Evolutionary conservation across 257 asterid species (phyloP).

Genomic region (Phtheirospermum japonicum): DNA sequence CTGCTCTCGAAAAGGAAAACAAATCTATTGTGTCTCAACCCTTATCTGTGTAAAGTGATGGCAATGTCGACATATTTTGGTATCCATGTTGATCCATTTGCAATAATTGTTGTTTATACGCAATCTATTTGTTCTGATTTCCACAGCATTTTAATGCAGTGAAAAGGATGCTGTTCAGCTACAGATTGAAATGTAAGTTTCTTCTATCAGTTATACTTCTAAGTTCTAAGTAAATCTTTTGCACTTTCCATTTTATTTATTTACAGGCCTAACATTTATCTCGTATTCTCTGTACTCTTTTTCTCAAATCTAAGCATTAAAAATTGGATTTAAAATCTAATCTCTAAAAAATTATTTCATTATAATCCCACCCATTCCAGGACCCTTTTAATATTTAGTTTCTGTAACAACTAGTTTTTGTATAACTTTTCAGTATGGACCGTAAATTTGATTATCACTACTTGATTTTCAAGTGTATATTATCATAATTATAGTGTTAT

Average conservation of each 20-base stretch:
- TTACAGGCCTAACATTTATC: neutral
- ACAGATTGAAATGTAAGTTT: constrained; percentile 80
- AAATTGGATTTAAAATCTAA: neutral
- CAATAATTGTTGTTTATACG: constrained; percentile 15
- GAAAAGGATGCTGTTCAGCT: constrained; percentile 88
- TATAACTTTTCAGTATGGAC: too few relatives aligned
- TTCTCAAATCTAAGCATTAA: neutral
- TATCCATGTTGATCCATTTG: constrained; percentile 2
- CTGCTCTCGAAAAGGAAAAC: neutral
- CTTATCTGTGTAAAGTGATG: constrained; percentile 3
- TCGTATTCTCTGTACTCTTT: neutral
- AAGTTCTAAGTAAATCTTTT: neutral
- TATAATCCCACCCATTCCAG: neutral
- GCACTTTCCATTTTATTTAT: neutral
- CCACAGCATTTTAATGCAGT: constrained; percentile 34
- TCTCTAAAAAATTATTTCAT: neutral
- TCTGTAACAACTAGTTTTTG: too few relatives aligned
- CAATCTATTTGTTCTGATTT: constrained; percentile 29
- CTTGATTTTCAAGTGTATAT: too few relatives aligned
- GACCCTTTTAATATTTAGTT: too few relatives aligned
- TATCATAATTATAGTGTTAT: too few relatives aligned
- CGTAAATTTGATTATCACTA: too few relatives aligned
- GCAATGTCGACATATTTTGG: constrained; percentile 2
- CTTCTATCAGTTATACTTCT: constrained; percentile 19
- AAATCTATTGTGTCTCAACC: neutral